Conservation (phyloP, 2,329 filamentous ascomycete species). For the Colletotrichum tropicale region DNA sequence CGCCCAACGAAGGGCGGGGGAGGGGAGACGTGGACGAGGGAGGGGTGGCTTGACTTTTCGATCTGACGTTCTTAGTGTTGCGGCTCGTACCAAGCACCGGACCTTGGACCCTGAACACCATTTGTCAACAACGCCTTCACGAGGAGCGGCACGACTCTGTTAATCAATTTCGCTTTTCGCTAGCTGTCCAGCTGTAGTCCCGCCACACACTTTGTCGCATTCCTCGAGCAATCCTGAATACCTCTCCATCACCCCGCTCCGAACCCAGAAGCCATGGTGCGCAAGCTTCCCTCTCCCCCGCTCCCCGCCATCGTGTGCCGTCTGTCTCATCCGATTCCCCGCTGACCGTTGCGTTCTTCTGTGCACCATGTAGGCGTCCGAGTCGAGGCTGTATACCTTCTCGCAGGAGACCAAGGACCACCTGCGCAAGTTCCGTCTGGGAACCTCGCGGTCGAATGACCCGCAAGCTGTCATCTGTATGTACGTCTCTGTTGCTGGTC, state of each 20-base stretch:
- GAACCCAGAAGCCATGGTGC: neutral
- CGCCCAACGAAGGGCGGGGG: neutral
- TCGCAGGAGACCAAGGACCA: slow-evolving; percentile 87
- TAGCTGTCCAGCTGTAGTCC: neutral
- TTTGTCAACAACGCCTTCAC: neutral
- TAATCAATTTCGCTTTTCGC: neutral
- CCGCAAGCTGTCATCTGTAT: slow-evolving; percentile 95
- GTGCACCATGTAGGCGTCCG: slow-evolving; percentile 61
- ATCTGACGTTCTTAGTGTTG: neutral
- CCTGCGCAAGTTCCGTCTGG: slow-evolving; percentile 91
- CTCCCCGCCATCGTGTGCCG: neutral
- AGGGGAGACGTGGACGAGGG: neutral
- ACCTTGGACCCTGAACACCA: neutral
- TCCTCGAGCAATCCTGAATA: neutral
- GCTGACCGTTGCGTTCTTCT: neutral
- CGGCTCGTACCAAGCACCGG: neutral
- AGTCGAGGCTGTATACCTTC: slow-evolving; percentile 91
- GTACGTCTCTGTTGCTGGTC: slow-evolving; percentile 42
- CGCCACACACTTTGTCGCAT: neutral
- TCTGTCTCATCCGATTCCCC: neutral
- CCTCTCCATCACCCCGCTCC: neutral
- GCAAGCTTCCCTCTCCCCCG: neutral
- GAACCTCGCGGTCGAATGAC: slow-evolving; percentile 83
- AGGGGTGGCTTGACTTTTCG: slow-evolving; percentile 15
- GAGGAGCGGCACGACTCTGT: neutral